Percentiles rank a stretch among this genome's conserved stretches.
phyloP scores from a whole-genome alignment of 139 green algal genomes.

The Micromonas pusilla region DNA sequence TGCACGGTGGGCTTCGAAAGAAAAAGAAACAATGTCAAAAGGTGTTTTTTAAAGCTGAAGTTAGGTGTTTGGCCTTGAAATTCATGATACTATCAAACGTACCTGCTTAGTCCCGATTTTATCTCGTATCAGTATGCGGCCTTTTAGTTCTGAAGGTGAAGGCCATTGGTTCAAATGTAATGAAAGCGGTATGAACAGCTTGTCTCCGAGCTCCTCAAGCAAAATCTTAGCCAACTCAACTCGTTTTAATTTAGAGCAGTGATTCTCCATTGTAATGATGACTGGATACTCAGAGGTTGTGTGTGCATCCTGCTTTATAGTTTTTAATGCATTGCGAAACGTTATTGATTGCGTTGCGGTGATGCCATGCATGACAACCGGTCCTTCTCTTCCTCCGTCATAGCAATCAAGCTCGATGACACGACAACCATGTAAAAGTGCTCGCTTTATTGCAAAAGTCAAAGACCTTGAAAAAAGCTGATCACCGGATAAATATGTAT shows the following conservation, averaged over 20 bases:
- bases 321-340: slow-evolving; percentile 20
- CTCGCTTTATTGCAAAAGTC: slow-evolving; percentile 3
- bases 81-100: too few species aligned
- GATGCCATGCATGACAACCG: slow-evolving; percentile 29
- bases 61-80: too few species aligned
- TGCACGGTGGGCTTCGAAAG: too few species aligned
- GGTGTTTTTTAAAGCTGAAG: too few species aligned
- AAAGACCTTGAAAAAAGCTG: slow-evolving; percentile 8
- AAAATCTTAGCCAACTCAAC: slow-evolving; percentile 2
- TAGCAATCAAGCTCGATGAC: slow-evolving; percentile 34
- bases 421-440: neutral
- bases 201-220: neutral
- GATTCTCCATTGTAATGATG: slow-evolving; percentile 32
- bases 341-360: slow-evolving; percentile 20
- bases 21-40: too few species aligned
- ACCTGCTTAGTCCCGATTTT: too few species aligned
- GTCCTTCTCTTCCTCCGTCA: slow-evolving; percentile 12
- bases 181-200: neutral
- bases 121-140: neutral
- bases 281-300: slow-evolving; percentile 19
- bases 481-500: slow-evolving; percentile 32
- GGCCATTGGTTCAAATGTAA: neutral
- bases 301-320: slow-evolving; percentile 3
- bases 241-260: neutral
- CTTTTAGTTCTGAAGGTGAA: neutral